Evolutionary conservation across 805 yeast genomes (phyloP).

Genomic region (Metschnikowia aberdeeniae): DNA sequence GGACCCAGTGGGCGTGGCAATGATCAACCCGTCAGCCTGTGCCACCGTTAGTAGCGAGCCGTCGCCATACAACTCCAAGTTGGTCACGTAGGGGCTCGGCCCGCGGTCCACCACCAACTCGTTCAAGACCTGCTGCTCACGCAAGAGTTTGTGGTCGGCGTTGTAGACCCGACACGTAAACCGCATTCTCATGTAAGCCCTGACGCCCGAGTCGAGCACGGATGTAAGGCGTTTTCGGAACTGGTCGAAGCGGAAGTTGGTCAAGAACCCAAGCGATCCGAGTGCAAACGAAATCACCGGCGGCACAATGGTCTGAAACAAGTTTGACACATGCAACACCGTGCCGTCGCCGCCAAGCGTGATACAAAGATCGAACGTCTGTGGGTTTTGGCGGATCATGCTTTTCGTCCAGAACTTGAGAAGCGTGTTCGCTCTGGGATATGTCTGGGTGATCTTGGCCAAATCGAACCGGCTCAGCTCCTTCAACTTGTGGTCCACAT

Average conservation of each 20-base stretch:
- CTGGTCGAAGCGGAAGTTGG: slow-evolving; percentile 77
- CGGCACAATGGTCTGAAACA: slow-evolving; percentile 45
- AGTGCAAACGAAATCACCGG: slow-evolving; percentile 43
- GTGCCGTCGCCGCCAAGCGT: slow-evolving; percentile 47
- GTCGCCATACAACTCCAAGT: slow-evolving; percentile 86
- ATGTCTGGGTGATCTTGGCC: slow-evolving; percentile 44
- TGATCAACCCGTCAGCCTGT: slow-evolving; percentile 89
- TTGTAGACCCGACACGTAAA: slow-evolving; percentile 70
- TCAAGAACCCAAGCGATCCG: slow-evolving; percentile 46
- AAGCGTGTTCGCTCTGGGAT: slow-evolving; percentile 42
- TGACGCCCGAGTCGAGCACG: slow-evolving; percentile 67
- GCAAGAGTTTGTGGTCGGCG: slow-evolving; percentile 48
- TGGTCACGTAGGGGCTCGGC: slow-evolving; percentile 87
- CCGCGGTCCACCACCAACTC: slow-evolving; percentile 92
- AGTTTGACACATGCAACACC: slow-evolving; percentile 39
- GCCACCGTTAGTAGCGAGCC: slow-evolving; percentile 80
- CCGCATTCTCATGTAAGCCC: slow-evolving; percentile 77
- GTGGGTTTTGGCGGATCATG: slow-evolving; percentile 44
- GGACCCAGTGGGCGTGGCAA: slow-evolving; percentile 94
- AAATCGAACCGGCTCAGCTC: slow-evolving; percentile 61
- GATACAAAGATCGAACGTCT: slow-evolving; percentile 40
- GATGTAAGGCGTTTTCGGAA: slow-evolving; percentile 55
- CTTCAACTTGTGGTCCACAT: slow-evolving; percentile 69
- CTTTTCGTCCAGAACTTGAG: slow-evolving; percentile 69
- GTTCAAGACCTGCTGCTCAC: slow-evolving; percentile 77